Evolutionary conservation across 129 eudicot genomes (phyloP).

Genomic region (Cynara cardunculus): DNA sequence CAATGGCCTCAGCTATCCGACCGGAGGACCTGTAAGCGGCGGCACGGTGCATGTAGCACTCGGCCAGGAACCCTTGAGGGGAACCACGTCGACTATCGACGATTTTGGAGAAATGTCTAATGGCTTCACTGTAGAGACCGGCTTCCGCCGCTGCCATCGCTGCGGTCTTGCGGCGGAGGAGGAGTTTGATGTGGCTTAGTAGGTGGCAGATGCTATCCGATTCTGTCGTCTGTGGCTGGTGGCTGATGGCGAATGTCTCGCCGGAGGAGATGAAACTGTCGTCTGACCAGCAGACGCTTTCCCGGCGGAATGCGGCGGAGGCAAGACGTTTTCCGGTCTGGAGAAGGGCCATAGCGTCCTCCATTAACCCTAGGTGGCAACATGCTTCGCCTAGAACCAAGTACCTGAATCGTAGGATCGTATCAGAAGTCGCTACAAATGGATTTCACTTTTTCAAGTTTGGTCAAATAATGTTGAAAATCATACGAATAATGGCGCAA

Average conservation of each 20-base stretch:
- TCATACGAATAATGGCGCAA: no score
- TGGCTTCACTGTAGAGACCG: conserved; percentile 73
- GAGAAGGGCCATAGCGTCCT: conserved; percentile 82
- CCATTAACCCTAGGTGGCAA: conserved; percentile 86
- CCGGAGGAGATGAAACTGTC: conserved; percentile 62
- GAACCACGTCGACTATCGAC: conserved; percentile 77
- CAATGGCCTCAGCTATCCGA: conserved; percentile 67
- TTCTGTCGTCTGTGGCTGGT: conserved; percentile 46
- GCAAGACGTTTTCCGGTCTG: conserved; percentile 92
- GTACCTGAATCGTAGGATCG: conserved; percentile 44
- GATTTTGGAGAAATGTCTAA: conserved; percentile 85
- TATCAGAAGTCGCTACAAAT: conserved; percentile 4
- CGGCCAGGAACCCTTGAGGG: conserved; percentile 74
- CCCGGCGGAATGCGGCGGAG: conserved; percentile 78
- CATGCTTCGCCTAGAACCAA: conserved; percentile 87
- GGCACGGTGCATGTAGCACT: conserved; percentile 79
- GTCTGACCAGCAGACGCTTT: conserved; percentile 72
- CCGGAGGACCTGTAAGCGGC: conserved; percentile 53
- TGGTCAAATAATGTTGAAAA: no score
- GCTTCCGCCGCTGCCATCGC: conserved; percentile 87
- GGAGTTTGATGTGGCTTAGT: conserved; percentile 75
- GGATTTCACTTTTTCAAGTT: no score
- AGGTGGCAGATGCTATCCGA: conserved; percentile 53
- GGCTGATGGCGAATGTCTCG: conserved; percentile 1
- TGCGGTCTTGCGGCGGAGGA: conserved; percentile 80